phyloP scores from a whole-genome alignment of 352 stramenopile species.

The Globisporangium nunn region DNA sequence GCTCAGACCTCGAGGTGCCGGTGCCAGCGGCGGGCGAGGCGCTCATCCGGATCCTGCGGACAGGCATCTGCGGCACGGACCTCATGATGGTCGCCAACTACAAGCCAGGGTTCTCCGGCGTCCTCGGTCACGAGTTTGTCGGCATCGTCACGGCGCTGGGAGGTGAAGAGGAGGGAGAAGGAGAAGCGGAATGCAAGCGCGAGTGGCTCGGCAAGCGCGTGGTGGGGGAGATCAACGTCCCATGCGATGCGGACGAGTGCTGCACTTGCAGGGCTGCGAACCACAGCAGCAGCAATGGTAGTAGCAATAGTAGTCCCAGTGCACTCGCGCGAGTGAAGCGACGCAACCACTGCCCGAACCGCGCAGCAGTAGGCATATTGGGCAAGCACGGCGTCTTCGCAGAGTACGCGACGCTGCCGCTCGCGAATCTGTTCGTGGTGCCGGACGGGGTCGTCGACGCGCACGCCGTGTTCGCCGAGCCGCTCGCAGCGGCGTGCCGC shows the following conservation, averaged over 20 bases:
- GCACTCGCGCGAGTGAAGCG: conserved; percentile 28
- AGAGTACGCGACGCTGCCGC: conserved; percentile 75
- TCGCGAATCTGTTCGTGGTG: conserved; percentile 80
- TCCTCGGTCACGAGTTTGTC: conserved; percentile 88
- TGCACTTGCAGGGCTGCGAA: conserved; percentile 14
- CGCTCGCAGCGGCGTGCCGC: conserved; percentile 79
- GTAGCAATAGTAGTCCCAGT: not conserved
- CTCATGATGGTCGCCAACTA: conserved; percentile 71
- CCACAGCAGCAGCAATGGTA: not conserved
- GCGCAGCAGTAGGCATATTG: conserved; percentile 80
- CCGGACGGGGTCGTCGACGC: conserved; percentile 56
- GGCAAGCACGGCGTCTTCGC: conserved; percentile 75
- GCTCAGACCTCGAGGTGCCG: conserved; percentile 32
- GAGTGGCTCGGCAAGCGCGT: conserved; percentile 76
- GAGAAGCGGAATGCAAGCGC: not conserved
- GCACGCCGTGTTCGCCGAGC: conserved; percentile 79
- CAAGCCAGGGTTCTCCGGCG: conserved; percentile 58
- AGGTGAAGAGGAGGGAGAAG: conserved; percentile 12
- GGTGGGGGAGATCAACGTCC: conserved; percentile 90
- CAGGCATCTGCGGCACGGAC: conserved; percentile 70
- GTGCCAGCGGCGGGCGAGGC: conserved; percentile 30
- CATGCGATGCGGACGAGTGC: conserved; percentile 58
- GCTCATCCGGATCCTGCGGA: conserved; percentile 50
- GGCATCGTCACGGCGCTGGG: conserved; percentile 70
- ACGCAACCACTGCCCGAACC: conserved; percentile 84